Evolutionary conservation across 164 flowering plant species (phyloP).

Genomic region (Liquidambar formosana): DNA sequence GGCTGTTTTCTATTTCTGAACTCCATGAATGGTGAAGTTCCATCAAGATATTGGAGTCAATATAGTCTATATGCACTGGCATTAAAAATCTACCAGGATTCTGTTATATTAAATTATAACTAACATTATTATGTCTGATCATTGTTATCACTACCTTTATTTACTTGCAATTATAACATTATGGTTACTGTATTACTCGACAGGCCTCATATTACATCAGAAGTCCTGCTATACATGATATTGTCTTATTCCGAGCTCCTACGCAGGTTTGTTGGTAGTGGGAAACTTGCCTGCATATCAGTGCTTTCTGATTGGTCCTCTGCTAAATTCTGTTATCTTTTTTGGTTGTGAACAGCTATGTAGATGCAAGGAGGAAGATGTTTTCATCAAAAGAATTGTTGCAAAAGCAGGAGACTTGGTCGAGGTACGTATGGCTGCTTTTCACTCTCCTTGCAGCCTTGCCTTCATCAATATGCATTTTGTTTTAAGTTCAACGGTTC

Average conservation of each 20-base stretch:
- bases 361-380: slow-evolving; percentile 27
- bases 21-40: no score
- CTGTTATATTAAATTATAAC: neutral
- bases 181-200: neutral
- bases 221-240: slow-evolving; percentile 41
- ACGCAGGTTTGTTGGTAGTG: slow-evolving; percentile 31
- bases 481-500: neutral
- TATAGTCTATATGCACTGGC: neutral
- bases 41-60: no score
- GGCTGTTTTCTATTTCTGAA: neutral
- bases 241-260: slow-evolving; percentile 46
- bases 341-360: slow-evolving; percentile 17
- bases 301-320: neutral
- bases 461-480: neutral
- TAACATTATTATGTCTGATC: no score
- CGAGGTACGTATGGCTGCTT: slow-evolving; percentile 41
- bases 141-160: no score
- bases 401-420: slow-evolving; percentile 60
- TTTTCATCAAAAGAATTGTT: slow-evolving; percentile 54
- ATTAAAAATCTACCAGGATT: neutral
- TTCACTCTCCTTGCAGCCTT: neutral
- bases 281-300: neutral
- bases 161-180: neutral
- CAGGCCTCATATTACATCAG: slow-evolving; percentile 49
- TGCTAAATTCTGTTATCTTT: neutral